Evolutionary conservation across 208 protist genomes (phyloP).

Genomic region (Entamoeba histolytica): DNA sequence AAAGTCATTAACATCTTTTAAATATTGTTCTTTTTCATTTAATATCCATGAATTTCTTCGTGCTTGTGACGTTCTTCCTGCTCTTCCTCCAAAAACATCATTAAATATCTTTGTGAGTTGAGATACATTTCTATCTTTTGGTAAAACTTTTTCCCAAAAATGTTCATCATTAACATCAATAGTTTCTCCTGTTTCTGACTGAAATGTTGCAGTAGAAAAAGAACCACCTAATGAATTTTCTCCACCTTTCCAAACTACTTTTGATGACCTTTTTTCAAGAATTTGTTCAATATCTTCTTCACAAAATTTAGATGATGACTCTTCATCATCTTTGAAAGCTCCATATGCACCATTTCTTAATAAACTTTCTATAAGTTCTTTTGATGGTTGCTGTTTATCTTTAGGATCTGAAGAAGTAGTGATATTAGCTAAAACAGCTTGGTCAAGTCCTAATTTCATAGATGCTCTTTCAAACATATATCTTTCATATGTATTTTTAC

Average conservation of each 20-base stretch:
- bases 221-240: not conserved
- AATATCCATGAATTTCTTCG: not conserved
- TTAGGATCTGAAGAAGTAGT: not conserved
- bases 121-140: not conserved
- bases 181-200: not conserved
- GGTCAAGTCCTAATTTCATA: not conserved
- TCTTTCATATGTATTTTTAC: constrained; percentile 51
- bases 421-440: not conserved
- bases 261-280: not conserved
- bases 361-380: not conserved
- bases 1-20: not conserved
- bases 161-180: not conserved
- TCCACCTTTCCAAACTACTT: not conserved
- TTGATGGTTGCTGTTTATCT: not conserved
- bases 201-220: not conserved
- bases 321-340: not conserved
- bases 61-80: not conserved
- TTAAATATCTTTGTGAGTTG: not conserved
- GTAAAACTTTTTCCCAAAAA: not conserved
- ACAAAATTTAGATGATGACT: not conserved
- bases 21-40: not conserved
- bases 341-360: not conserved
- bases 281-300: constrained; percentile 2
- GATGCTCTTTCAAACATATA: constrained; percentile 54
- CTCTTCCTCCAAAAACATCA: not conserved